phyloP scores from a whole-genome alignment of 148 eudicot genomes.

The Beta vulgaris region DNA sequence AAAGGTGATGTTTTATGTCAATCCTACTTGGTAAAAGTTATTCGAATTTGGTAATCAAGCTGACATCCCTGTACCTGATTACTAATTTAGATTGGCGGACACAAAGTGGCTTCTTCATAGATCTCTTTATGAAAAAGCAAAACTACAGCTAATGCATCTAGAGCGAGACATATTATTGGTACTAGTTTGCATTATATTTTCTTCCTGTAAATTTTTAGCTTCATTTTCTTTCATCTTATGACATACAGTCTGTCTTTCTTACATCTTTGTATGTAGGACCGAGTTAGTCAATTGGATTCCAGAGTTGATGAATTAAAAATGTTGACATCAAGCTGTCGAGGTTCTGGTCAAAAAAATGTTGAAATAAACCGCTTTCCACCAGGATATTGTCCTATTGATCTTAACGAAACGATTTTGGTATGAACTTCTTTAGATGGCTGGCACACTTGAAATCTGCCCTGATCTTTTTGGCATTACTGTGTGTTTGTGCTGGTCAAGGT shows the following conservation, averaged over 20 bases:
- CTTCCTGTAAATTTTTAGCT: conserved; percentile 11
- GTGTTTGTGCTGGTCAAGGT: not conserved
- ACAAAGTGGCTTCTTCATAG: conserved; percentile 48
- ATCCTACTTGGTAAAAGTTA: not conserved
- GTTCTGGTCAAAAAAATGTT: conserved; percentile 24
- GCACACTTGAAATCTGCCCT: not conserved
- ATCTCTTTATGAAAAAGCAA: conserved; percentile 55
- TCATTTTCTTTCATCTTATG: conserved; percentile 7
- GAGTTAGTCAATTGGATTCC: conserved; percentile 41
- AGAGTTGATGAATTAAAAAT: conserved; percentile 52
- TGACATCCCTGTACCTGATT: conserved; percentile 19
- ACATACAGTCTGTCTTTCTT: not conserved
- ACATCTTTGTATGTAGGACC: conserved; percentile 45
- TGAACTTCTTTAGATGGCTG: not conserved
- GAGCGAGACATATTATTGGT: conserved; percentile 64
- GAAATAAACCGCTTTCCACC: conserved; percentile 22
- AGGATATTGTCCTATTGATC: conserved; percentile 23
- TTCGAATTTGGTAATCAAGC: conserved; percentile 6
- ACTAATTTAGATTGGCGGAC: conserved; percentile 51
- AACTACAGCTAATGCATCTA: conserved; percentile 46
- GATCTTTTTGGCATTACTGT: not conserved
- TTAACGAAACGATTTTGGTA: conserved; percentile 37
- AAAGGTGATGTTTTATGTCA: conserved; percentile 45
- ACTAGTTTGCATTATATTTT: conserved; percentile 20
- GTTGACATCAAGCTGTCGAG: conserved; percentile 39